A percentile compares a stretch with the other conserved stretches of the same genome.
These are phyloP conservation scores for Quercus variabilis DNA, from an alignment of 306 rosid genomes.

Conservation along the genomic window DNA sequence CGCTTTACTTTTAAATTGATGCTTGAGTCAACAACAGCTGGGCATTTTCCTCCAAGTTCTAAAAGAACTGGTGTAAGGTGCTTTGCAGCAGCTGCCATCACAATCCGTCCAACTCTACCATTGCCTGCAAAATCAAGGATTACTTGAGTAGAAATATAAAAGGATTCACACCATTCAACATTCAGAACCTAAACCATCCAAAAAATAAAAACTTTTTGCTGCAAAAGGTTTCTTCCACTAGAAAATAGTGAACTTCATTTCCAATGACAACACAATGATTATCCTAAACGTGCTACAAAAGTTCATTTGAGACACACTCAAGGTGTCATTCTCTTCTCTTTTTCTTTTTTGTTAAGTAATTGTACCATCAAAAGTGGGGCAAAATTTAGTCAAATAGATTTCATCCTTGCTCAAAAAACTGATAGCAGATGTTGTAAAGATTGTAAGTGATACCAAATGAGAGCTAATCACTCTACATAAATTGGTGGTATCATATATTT, in stretches of 20 bases:
- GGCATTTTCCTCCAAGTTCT: constrained; percentile 99
- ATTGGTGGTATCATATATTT: no score
- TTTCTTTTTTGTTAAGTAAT: no score
- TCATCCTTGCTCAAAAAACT: no score
- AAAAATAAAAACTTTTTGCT: background rate
- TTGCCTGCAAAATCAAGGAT: constrained; percentile 50
- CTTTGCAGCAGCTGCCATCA: constrained; percentile 96
- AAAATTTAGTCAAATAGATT: no score
- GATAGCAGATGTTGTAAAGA: no score
- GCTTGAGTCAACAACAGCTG: constrained; percentile 74
- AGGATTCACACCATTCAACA: background rate
- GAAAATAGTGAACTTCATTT: background rate
- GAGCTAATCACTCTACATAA: no score
- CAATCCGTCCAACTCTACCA: constrained; percentile 74
- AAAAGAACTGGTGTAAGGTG: constrained; percentile 95
- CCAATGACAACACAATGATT: background rate
- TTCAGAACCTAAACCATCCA: background rate
- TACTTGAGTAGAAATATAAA: background rate
- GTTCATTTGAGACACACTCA: background rate
- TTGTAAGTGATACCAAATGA: no score
- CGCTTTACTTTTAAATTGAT: constrained; percentile 58
- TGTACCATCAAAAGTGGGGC: no score
- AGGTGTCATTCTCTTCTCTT: background rate
- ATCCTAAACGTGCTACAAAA: background rate
- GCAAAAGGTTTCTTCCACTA: background rate